A percentile compares a stretch with the other conserved stretches of the same genome.
phyloP scores from a whole-genome alignment of 345 rosid genomes.

The Raphanus sativus region DNA sequence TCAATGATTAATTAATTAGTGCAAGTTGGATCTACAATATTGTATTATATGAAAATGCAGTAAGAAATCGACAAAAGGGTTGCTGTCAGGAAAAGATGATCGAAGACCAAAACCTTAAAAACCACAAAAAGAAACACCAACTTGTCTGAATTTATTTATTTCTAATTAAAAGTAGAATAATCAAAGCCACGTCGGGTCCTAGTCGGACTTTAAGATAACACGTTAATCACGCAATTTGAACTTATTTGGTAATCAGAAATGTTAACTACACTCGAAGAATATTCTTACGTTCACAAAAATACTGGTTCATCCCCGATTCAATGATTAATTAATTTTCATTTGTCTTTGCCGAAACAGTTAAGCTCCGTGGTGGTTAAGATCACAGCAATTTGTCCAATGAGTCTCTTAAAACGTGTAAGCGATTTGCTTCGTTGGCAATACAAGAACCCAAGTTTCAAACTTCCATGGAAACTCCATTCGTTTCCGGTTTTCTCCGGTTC shows the following conservation, averaged over 20 bases:
- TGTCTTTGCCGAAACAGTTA: slow-evolving; percentile 45
- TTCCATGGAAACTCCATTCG: slow-evolving; percentile 71
- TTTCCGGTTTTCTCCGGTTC: slow-evolving; percentile 66
- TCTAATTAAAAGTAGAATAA: background rate
- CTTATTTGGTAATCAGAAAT: background rate
- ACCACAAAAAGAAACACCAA: background rate
- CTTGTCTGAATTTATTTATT: slow-evolving; percentile 5
- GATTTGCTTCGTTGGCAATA: slow-evolving; percentile 85
- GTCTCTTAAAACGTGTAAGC: slow-evolving; percentile 57
- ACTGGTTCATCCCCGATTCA: slow-evolving; percentile 24
- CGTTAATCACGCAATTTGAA: slow-evolving; percentile 25
- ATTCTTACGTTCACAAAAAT: background rate
- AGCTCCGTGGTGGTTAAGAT: slow-evolving; percentile 68
- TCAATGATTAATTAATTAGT: background rate
- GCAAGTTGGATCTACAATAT: too few species aligned
- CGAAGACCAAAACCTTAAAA: slow-evolving; percentile 13
- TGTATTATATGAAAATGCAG: too few species aligned
- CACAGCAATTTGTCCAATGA: slow-evolving; percentile 72
- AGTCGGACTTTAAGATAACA: slow-evolving; percentile 23
- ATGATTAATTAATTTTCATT: background rate
- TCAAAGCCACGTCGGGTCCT: slow-evolving; percentile 17
- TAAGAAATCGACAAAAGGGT: too few species aligned
- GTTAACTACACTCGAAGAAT: slow-evolving; percentile 23
- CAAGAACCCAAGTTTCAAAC: slow-evolving; percentile 56
- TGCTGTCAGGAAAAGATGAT: background rate